Conservation (phyloP, 176 grass and related monocot genomes). For the Elymus sibiricus region DNA sequence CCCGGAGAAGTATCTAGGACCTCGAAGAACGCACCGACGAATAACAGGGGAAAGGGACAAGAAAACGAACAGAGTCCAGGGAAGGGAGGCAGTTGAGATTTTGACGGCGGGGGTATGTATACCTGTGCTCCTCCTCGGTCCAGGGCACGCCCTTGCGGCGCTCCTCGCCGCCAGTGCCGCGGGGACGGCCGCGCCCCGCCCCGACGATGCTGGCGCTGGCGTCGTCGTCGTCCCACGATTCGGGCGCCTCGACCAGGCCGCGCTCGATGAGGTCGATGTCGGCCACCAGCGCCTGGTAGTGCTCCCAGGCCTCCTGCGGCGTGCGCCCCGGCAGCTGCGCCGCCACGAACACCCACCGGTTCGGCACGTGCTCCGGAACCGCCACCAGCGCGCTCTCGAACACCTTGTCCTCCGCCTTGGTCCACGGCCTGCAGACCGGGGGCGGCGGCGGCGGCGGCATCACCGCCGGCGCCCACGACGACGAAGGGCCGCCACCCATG, state of each 20-base stretch:
- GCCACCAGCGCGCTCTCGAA: constrained; percentile 70
- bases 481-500: background rate
- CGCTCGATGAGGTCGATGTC: constrained; percentile 80
- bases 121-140: constrained; percentile 93
- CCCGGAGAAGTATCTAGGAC: constrained; percentile 12
- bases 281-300: constrained; percentile 54
- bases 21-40: background rate
- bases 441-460: background rate
- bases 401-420: constrained; percentile 72
- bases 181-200: background rate
- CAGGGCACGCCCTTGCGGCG: constrained; percentile 71
- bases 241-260: constrained; percentile 50
- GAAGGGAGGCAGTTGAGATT: background rate
- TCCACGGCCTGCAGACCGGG: constrained; percentile 42
- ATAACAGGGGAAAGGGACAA: constrained; percentile 1
- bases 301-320: constrained; percentile 48
- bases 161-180: constrained; percentile 20
- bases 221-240: constrained; percentile 31
- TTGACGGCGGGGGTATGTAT: background rate
- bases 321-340: constrained; percentile 47
- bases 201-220: background rate
- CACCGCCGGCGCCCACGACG: background rate
- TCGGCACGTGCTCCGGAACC: constrained; percentile 51
- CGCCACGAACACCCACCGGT: constrained; percentile 71
- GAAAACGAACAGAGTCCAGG: background rate